A percentile compares a stretch with the other conserved stretches of the same genome.
phyloP scores from a whole-genome alignment of 2,329 filamentous ascomycete species.

The Pseudogymnoascus sp. region DNA sequence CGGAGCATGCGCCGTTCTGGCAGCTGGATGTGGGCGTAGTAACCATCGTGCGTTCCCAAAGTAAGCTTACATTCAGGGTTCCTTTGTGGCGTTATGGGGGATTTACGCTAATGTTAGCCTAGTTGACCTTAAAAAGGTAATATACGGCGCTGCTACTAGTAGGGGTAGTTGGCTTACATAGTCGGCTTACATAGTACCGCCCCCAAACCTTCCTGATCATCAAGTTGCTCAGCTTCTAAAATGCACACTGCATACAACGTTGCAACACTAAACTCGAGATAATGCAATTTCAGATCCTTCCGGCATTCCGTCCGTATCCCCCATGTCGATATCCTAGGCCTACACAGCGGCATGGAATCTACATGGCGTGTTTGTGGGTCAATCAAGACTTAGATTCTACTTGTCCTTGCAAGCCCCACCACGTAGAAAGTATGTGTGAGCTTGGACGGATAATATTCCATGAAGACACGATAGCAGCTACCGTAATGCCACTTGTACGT shows the following conservation, averaged over 20 bases:
- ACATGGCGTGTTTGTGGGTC: neutral
- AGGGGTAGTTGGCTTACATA: no score
- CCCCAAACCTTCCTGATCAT: neutral
- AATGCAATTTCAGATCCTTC: neutral
- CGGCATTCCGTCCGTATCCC: neutral
- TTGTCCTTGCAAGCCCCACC: neutral
- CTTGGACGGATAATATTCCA: neutral
- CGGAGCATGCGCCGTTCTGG: neutral
- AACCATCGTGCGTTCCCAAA: neutral
- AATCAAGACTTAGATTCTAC: neutral
- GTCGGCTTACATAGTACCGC: neutral
- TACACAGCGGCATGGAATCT: neutral
- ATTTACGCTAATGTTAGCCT: neutral
- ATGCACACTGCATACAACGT: neutral
- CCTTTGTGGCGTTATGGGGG: neutral
- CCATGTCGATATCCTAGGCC: neutral
- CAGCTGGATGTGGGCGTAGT: neutral
- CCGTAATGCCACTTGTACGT: neutral
- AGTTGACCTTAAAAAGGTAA: slow-evolving; percentile 3
- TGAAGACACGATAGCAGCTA: neutral
- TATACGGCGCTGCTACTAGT: neutral
- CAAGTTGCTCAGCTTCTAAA: neutral
- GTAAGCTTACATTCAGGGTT: neutral
- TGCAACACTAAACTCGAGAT: neutral
- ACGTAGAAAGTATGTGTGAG: neutral